Percentiles rank a stretch among this genome's conserved stretches.
These are phyloP conservation scores for Rhizoclosmatium sp. DNA, from an alignment of 192 early-diverging fungal species.

Conservation along the genomic window DNA sequence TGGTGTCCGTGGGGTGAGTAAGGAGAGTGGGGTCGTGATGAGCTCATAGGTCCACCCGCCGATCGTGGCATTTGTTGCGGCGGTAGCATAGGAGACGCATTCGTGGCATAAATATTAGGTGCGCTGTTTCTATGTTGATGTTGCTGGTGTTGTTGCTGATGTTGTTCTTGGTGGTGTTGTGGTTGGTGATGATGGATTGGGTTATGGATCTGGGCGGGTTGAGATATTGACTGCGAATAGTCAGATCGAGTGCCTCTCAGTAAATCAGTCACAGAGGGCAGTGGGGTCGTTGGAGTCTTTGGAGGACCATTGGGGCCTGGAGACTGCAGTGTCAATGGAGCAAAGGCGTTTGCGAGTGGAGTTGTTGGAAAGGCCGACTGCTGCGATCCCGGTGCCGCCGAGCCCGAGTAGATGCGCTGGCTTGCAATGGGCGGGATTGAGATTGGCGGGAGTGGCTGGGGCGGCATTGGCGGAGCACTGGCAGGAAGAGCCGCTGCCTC, in stretches of 20 bases:
- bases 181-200: background rate
- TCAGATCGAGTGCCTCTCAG: background rate
- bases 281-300: background rate
- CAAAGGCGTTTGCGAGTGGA: background rate
- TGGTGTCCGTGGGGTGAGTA: background rate
- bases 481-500: too few species aligned
- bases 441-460: too few species aligned
- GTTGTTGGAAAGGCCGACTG: background rate
- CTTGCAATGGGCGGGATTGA: too few species aligned
- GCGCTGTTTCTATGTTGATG: background rate
- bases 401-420: too few species aligned
- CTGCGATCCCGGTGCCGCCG: too few species aligned
- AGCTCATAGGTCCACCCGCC: background rate
- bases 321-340: background rate
- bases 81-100: too few species aligned
- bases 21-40: background rate
- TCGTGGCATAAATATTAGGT: background rate
- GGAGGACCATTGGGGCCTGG: background rate
- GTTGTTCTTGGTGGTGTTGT: background rate
- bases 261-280: background rate
- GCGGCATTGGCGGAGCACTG: too few species aligned
- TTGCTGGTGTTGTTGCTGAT: constrained; percentile 1
- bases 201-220: background rate
- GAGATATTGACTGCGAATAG: background rate
- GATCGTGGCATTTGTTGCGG: too few species aligned